These are phyloP conservation scores for Cyclocybe aegerita DNA, from an alignment of 768 basidiomycete species.

Conservation along the genomic window DNA sequence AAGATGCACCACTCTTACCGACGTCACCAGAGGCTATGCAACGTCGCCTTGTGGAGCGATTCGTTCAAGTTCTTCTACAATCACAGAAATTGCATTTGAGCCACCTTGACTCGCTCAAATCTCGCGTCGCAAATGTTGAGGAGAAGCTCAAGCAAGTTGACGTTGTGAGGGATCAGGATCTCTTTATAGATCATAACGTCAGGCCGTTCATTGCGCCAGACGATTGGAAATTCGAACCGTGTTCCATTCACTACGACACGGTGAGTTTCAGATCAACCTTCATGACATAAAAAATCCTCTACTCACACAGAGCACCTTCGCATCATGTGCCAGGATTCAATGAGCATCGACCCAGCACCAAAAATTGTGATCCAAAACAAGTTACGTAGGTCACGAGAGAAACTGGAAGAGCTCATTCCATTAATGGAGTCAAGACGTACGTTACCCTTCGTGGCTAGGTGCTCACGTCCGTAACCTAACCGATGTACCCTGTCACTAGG, in stretches of 20 bases:
- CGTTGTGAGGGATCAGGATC: slow-evolving; percentile 58
- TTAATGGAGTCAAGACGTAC: slow-evolving; percentile 62
- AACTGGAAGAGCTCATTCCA: slow-evolving; percentile 62
- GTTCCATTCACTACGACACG: slow-evolving; percentile 72
- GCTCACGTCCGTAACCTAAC: slow-evolving; percentile 1
- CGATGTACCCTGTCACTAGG: slow-evolving; percentile 7
- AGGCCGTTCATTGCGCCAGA: slow-evolving; percentile 61
- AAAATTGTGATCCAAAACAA: slow-evolving; percentile 84
- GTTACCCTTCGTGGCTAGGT: slow-evolving; percentile 17
- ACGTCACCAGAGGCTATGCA: slow-evolving; percentile 63
- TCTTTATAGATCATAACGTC: slow-evolving; percentile 74
- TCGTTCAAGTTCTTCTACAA: slow-evolving; percentile 53
- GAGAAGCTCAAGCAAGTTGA: slow-evolving; percentile 51
- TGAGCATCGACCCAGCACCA: slow-evolving; percentile 66
- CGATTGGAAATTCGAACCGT: slow-evolving; percentile 79
- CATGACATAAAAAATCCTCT: not conserved
- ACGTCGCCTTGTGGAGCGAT: slow-evolving; percentile 54
- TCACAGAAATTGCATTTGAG: slow-evolving; percentile 57
- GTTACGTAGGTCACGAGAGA: slow-evolving; percentile 54
- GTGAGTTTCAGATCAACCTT: slow-evolving; percentile 34
- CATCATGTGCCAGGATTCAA: slow-evolving; percentile 42
- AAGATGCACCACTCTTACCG: slow-evolving; percentile 3
- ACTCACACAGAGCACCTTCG: not conserved
- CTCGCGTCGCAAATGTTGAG: slow-evolving; percentile 45
- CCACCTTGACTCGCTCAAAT: slow-evolving; percentile 61